phyloP scores from a whole-genome alignment of 1,284 basidiomycete species.

The Boletellus deceptivus region DNA sequence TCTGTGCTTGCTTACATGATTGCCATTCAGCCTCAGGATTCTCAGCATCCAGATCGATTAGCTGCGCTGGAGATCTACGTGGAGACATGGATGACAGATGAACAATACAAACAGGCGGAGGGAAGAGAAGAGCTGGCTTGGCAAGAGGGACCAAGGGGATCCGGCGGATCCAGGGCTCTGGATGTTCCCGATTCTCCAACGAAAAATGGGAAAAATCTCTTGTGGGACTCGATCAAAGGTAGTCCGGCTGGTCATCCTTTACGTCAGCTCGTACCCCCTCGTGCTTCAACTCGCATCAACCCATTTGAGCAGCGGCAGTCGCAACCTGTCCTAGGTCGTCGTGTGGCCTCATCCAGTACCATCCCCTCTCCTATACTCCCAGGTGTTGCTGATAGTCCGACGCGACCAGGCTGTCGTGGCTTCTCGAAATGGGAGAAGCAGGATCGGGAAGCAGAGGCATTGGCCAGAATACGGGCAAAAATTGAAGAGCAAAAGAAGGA shows the following conservation, averaged over 20 bases:
- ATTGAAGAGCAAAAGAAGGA: slow-evolving; percentile 43
- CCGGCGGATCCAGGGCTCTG: slow-evolving; percentile 43
- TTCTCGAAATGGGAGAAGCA: slow-evolving; percentile 83
- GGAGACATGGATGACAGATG: slow-evolving; percentile 75
- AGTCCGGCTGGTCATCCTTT: slow-evolving; percentile 38
- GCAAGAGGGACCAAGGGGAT: slow-evolving; percentile 53
- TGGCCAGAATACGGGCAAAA: slow-evolving; percentile 59
- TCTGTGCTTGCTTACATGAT: slow-evolving; percentile 8
- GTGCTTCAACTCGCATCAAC: slow-evolving; percentile 37
- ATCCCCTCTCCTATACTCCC: slow-evolving; percentile 28
- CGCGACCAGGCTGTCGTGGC: slow-evolving; percentile 45
- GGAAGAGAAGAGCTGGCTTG: slow-evolving; percentile 60
- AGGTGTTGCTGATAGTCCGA: slow-evolving; percentile 51
- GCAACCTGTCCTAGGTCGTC: slow-evolving; percentile 34
- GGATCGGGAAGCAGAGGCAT: slow-evolving; percentile 73
- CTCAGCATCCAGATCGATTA: slow-evolving; percentile 68
- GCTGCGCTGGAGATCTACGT: slow-evolving; percentile 66
- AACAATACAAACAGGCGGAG: slow-evolving; percentile 65
- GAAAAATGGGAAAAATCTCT: slow-evolving; percentile 44
- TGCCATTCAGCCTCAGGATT: slow-evolving; percentile 61
- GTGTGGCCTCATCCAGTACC: slow-evolving; percentile 38
- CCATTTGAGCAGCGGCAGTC: slow-evolving; percentile 36
- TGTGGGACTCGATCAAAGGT: slow-evolving; percentile 44
- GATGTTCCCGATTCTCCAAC: slow-evolving; percentile 35
- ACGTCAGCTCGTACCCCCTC: slow-evolving; percentile 47